Evolutionary conservation across 345 rosid genomes (phyloP).

Genomic region (Laguncularia racemosa): DNA sequence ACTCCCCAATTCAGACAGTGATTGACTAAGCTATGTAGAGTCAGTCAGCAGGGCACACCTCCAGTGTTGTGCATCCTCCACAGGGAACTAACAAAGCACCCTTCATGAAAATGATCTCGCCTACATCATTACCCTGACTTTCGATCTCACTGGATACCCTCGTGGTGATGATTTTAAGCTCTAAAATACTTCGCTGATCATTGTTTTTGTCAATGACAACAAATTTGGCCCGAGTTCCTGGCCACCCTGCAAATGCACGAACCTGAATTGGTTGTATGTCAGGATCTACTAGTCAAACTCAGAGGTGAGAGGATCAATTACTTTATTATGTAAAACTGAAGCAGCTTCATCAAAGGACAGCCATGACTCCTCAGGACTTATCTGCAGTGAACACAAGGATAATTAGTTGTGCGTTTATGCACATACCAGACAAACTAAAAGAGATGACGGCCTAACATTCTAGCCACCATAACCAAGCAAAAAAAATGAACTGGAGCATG

Average conservation of each 20-base stretch:
- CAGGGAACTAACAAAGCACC: constrained; percentile 67
- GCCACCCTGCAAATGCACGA: constrained; percentile 99
- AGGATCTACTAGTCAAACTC: constrained; percentile 8
- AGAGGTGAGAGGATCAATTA: constrained; percentile 16
- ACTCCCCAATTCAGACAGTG: background rate
- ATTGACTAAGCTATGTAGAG: background rate
- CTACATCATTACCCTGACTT: constrained; percentile 22
- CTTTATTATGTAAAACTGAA: constrained; percentile 73
- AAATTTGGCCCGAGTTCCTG: constrained; percentile 84
- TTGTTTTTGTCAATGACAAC: constrained; percentile 29
- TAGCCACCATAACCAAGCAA: no score
- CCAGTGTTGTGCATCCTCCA: constrained; percentile 53
- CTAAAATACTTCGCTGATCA: constrained; percentile 29
- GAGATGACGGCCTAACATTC: no score
- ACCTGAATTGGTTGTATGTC: constrained; percentile 49
- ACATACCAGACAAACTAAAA: no score
- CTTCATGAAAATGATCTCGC: constrained; percentile 32
- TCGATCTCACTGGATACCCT: constrained; percentile 25
- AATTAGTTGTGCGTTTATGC: background rate
- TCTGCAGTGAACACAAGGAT: constrained; percentile 30
- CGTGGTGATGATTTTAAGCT: constrained; percentile 75
- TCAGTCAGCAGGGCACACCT: constrained; percentile 36
- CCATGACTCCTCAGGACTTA: constrained; percentile 85
- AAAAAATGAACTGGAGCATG: no score
- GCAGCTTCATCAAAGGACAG: constrained; percentile 73